A percentile compares a stretch with the other conserved stretches of the same genome.
Conservation (phyloP, 1,284 basidiomycete genomes). For the Tranzscheliella williamsii region DNA sequence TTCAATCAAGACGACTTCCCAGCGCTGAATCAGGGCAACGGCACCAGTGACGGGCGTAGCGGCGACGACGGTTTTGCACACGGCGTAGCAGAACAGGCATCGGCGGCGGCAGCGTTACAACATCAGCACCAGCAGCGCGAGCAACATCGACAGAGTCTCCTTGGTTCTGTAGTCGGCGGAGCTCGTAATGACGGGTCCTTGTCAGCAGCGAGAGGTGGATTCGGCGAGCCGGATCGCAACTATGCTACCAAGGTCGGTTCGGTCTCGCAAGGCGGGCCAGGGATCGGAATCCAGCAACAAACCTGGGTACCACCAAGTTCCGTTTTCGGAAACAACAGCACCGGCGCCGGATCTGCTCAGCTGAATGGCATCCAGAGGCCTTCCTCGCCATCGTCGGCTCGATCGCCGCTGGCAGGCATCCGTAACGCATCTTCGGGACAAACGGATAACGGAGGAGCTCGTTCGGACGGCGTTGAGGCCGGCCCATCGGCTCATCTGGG, state of each 20-base stretch:
- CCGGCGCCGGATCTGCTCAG: slow-evolving; percentile 25
- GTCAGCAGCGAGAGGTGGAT: slow-evolving; percentile 51
- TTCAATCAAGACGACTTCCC: slow-evolving; percentile 58
- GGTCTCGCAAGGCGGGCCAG: slow-evolving; percentile 24
- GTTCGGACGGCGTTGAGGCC: slow-evolving; percentile 9
- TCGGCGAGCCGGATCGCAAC: slow-evolving; percentile 50
- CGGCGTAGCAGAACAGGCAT: slow-evolving; percentile 47
- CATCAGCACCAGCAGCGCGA: slow-evolving; percentile 51
- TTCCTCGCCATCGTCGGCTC: slow-evolving; percentile 31
- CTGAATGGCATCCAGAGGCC: slow-evolving; percentile 32
- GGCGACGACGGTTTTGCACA: slow-evolving; percentile 35
- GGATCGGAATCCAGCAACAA: slow-evolving; percentile 33
- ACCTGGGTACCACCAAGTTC: slow-evolving; percentile 36
- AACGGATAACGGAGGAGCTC: slow-evolving; percentile 26
- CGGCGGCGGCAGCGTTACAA: slow-evolving; percentile 52
- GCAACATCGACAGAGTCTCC: slow-evolving; percentile 42
- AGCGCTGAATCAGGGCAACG: slow-evolving; percentile 42
- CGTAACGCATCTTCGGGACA: slow-evolving; percentile 35
- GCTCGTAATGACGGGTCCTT: slow-evolving; percentile 27
- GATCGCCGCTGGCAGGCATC: slow-evolving; percentile 31
- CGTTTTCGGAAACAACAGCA: slow-evolving; percentile 14
- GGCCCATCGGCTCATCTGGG: slow-evolving; percentile 1
- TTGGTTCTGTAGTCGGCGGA: slow-evolving; percentile 33
- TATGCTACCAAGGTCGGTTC: slow-evolving; percentile 46
- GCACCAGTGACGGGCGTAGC: slow-evolving; percentile 17